Evolutionary conservation across 345 rosid genomes (phyloP), one percentile per base, ranked within the genome.

Genomic region (Murraya paniculata): DNA sequence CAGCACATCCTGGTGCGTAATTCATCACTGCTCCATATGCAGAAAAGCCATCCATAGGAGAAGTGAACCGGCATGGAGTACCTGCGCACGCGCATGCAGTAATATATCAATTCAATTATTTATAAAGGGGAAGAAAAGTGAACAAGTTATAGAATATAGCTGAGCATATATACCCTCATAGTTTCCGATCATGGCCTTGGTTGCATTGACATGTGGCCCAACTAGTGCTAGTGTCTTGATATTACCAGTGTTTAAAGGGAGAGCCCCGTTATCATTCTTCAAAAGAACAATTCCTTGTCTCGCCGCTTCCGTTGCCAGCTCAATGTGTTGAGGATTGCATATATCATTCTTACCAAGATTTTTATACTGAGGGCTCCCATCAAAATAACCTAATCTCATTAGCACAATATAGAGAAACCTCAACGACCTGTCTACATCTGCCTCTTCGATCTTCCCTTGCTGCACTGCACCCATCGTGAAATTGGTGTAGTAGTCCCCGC

Each of bases 371-470:
- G 89, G 86, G 48, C 9, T 76, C 58, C 88, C 97, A 28, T 91
- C 93, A 3, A 91, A 89, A 77, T 78, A 89, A 0, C 97, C 94
- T 2, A 91, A 82, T 77, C 94, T 89, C 94, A 93, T 81, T 14
- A 88, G 84, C 50, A 90, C 91, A 16, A 86, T 25, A 57, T 79
- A 85, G 0, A 86, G 84, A 64, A 77, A 24, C 7, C 45, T 81
- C 36, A 90, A 62, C 7, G 89, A 66, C 31, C 2, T 65, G 38
- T 86, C 85, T 7, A 86, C 74, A 38, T 85, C 82, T 38, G 75
- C 64, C 79, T 85, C 85, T 25, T 56, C 41, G 0, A 84, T 76
- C 68, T 86, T 80, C 48, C 91, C 91, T 55, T 64, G 83, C 7
- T 21, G 41, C 62, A 89, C 93, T 30, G 96, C 82, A 4, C 67